Percentiles rank a stretch among this genome's conserved stretches.
Conservation (phyloP, 228 moss, liverwort and hornwort species). For the Sphagnum fallax region DNA sequence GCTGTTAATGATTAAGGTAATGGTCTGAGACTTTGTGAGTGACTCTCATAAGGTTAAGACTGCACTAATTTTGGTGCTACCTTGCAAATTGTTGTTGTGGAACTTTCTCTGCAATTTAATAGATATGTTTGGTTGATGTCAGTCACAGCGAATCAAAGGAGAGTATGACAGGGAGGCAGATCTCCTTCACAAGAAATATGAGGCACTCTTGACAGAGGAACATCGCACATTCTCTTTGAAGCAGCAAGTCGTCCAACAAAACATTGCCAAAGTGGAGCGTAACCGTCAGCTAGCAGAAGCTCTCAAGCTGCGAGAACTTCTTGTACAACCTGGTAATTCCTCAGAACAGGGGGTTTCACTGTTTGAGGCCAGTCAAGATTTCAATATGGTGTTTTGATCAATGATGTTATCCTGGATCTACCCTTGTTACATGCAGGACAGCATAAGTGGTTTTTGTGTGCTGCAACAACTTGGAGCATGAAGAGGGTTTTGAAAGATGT, state of each 20-base stretch:
- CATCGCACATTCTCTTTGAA: slow-evolving; percentile 23
- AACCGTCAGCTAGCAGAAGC: slow-evolving; percentile 48
- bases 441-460: too few species aligned
- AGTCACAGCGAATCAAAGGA: slow-evolving; percentile 43
- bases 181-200: slow-evolving; percentile 41
- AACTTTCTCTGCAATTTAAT: background rate
- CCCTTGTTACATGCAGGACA: too few species aligned
- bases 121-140: slow-evolving; percentile 4
- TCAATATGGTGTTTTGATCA: too few species aligned
- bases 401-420: too few species aligned
- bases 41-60: background rate
- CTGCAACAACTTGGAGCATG: too few species aligned
- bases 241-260: slow-evolving; percentile 29
- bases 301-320: slow-evolving; percentile 26
- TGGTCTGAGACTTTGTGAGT: too few species aligned
- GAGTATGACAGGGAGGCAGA: slow-evolving; percentile 60
- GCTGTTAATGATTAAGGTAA: too few species aligned
- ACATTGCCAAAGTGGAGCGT: slow-evolving; percentile 39
- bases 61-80: background rate
- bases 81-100: background rate
- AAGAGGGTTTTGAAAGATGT: too few species aligned
- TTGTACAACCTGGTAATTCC: too few species aligned
- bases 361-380: too few species aligned
- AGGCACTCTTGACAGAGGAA: slow-evolving; percentile 34
- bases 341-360: too few species aligned